Evolutionary conservation across 2,329 filamentous ascomycete genomes (phyloP).

Genomic region (Ophiostoma sp.): DNA sequence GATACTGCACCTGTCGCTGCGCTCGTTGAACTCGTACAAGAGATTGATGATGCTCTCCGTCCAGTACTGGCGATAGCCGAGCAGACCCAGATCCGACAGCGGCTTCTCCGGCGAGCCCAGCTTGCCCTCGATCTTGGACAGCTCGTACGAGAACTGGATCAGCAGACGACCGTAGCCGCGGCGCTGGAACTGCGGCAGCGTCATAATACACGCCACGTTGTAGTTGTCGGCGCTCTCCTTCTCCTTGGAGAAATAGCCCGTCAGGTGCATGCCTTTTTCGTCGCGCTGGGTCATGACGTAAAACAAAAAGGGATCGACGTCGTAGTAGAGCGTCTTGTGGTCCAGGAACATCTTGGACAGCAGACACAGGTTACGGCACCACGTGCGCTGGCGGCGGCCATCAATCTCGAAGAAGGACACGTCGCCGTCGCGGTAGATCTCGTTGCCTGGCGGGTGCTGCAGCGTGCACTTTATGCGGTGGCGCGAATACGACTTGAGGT

Average conservation of each 20-base stretch:
- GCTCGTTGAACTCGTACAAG: constrained; percentile 65
- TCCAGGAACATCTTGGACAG: constrained; percentile 95
- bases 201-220: constrained; percentile 97
- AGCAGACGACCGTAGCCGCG: constrained; percentile 89
- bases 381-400: constrained; percentile 85
- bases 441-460: constrained; percentile 90
- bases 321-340: constrained; percentile 97
- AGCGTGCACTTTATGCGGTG: constrained; percentile 87
- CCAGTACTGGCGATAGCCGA: constrained; percentile 97
- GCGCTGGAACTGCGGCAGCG: constrained; percentile 89
- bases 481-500: constrained; percentile 72
- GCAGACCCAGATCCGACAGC: constrained; percentile 82
- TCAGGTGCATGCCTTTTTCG: constrained; percentile 84
- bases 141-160: constrained; percentile 96
- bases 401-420: constrained; percentile 98
- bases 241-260: constrained; percentile 99
- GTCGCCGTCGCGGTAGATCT: constrained; percentile 92
- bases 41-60: constrained; percentile 88
- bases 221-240: constrained; percentile 96
- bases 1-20: constrained; percentile 70
- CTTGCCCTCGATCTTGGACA: constrained; percentile 91
- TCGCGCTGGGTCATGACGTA: constrained; percentile 94
- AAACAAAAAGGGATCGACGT: constrained; percentile 98
- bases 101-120: constrained; percentile 96
- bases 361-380: constrained; percentile 92